Conservation (phyloP, 2,329 filamentous ascomycete species). For the Alternaria sp. region DNA sequence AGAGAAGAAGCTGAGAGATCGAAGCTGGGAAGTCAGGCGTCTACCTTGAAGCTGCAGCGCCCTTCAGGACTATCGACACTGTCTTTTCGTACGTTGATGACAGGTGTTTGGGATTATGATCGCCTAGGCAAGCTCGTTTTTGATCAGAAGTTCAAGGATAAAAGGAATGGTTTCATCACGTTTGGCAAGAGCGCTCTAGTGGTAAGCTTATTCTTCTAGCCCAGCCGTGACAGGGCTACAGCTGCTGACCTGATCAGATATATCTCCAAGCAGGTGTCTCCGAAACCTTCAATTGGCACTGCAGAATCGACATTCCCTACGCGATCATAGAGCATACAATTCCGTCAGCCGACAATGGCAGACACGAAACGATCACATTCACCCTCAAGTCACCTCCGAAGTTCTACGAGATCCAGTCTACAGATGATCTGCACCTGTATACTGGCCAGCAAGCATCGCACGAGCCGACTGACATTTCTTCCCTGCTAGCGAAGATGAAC, state of each 20-base stretch:
- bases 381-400: constrained; percentile 52
- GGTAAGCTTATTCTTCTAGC: constrained; percentile 18
- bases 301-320: constrained; percentile 55
- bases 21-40: constrained; percentile 15
- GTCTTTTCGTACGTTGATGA: constrained; percentile 36
- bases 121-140: constrained; percentile 47
- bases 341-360: constrained; percentile 28
- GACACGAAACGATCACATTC: constrained; percentile 43
- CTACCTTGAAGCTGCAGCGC: constrained; percentile 3
- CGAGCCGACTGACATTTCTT: neutral
- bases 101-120: constrained; percentile 56
- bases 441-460: constrained; percentile 15
- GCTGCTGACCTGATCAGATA: neutral
- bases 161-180: constrained; percentile 48
- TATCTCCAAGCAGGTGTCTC: constrained; percentile 21
- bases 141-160: constrained; percentile 53
- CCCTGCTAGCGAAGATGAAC: constrained; percentile 11
- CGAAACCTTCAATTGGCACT: constrained; percentile 26
- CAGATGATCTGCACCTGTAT: constrained; percentile 31
- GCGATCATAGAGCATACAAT: constrained; percentile 52
- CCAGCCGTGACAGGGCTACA: neutral
- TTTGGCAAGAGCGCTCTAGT: constrained; percentile 47
- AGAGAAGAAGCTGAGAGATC: constrained; percentile 32
- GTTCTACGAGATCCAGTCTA: constrained; percentile 42
- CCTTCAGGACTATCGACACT: constrained; percentile 30